These are phyloP conservation scores for Penicillium crustosum DNA, from an alignment of 2,329 filamentous ascomycete genomes.

Conservation along the genomic window DNA sequence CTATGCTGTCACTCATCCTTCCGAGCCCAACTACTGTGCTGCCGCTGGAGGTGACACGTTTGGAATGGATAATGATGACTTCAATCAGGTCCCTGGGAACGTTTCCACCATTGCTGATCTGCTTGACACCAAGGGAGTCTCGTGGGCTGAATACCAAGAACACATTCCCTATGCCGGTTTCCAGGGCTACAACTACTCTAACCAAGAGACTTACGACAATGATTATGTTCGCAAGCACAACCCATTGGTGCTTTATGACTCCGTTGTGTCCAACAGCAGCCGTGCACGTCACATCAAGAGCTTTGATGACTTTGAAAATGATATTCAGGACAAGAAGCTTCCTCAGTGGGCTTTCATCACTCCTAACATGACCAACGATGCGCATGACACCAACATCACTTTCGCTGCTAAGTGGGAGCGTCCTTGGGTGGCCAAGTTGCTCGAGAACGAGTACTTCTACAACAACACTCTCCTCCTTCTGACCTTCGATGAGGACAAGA, in stretches of 20 bases:
- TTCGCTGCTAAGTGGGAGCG: constrained; percentile 68
- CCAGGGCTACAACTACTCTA: constrained; percentile 63
- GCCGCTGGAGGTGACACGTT: constrained; percentile 70
- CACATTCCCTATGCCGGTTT: constrained; percentile 74
- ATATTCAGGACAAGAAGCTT: constrained; percentile 62
- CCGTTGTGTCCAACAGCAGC: constrained; percentile 57
- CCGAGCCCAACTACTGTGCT: constrained; percentile 74
- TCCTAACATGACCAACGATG: constrained; percentile 49
- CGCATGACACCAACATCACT: constrained; percentile 71
- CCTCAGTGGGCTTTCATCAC: constrained; percentile 65
- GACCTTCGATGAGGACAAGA: constrained; percentile 80
- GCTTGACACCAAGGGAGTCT: constrained; percentile 63
- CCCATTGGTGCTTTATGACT: constrained; percentile 63
- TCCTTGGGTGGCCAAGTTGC: constrained; percentile 67
- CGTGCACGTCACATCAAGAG: constrained; percentile 73
- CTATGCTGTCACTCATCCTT: constrained; percentile 68
- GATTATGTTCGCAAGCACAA: constrained; percentile 87
- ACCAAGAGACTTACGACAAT: constrained; percentile 64
- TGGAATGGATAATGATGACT: constrained; percentile 68
- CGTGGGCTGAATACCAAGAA: constrained; percentile 74
- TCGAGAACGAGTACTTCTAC: constrained; percentile 70
- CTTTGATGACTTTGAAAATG: constrained; percentile 66
- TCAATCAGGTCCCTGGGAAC: constrained; percentile 59
- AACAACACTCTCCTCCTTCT: constrained; percentile 74
- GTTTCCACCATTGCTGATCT: constrained; percentile 68